These are phyloP conservation scores for Stemphylium vesicarium DNA, from an alignment of 2,329 filamentous ascomycete genomes.

Conservation along the genomic window DNA sequence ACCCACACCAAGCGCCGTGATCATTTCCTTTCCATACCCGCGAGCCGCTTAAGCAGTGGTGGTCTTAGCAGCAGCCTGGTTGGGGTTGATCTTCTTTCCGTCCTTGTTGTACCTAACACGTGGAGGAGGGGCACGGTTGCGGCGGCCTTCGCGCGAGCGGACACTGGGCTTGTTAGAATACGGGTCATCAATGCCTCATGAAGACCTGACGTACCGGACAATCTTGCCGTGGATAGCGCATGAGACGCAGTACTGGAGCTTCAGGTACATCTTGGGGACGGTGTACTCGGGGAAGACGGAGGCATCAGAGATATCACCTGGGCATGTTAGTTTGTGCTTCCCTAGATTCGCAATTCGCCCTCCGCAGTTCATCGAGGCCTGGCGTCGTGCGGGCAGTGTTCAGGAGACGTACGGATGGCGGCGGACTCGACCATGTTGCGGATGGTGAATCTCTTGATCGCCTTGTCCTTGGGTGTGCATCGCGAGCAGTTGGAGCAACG, in stretches of 20 bases:
- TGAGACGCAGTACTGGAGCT: conserved; percentile 99
- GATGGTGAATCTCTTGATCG: conserved; percentile 99
- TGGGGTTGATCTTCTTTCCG: conserved; percentile 98
- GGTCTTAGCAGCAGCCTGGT: conserved; percentile 75
- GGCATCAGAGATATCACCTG: conserved; percentile 99
- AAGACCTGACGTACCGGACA: conserved; percentile 81
- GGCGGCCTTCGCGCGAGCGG: conserved; percentile 93
- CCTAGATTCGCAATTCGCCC: conserved; percentile 10
- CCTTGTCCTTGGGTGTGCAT: conserved; percentile 98
- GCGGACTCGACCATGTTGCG: conserved; percentile 99
- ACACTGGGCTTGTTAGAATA: conserved; percentile 67
- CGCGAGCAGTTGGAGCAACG: conserved; percentile 84
- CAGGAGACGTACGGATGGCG: conserved; percentile 85
- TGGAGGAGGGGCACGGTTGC: conserved; percentile 98
- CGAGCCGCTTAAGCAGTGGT: conserved; percentile 39
- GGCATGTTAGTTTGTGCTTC: conserved; percentile 28
- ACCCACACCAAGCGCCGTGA: conserved; percentile 48
- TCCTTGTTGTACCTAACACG: conserved; percentile 99
- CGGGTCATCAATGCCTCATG: not conserved
- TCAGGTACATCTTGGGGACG: conserved; percentile 99
- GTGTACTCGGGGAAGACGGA: conserved; percentile 99
- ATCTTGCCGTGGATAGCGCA: conserved; percentile 99
- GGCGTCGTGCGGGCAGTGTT: conserved; percentile 5
- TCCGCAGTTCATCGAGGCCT: conserved; percentile 3
- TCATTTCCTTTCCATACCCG: conserved; percentile 30